phyloP scores from a whole-genome alignment of 306 rosid genomes.

The Geum urbanum region DNA sequence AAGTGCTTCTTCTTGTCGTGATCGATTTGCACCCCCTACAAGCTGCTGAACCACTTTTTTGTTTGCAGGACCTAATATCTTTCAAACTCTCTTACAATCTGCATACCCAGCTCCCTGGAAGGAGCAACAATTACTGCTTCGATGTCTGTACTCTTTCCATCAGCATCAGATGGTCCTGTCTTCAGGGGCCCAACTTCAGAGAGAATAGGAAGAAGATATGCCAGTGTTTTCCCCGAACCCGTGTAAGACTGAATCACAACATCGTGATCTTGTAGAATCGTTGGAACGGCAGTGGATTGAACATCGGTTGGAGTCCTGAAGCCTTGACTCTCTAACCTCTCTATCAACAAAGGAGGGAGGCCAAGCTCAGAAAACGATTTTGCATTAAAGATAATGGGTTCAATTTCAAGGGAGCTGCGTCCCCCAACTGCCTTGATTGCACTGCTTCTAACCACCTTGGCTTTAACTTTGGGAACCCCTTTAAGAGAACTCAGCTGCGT shows the following conservation, averaged over 20 bases:
- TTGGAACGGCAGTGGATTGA: conserved; percentile 82
- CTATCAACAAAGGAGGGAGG: conserved; percentile 51
- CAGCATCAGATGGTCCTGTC: conserved; percentile 23
- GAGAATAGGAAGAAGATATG: conserved; percentile 79
- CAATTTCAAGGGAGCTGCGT: conserved; percentile 32
- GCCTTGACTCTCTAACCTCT: conserved; percentile 70
- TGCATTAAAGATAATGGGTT: conserved; percentile 63
- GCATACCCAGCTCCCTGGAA: conserved; percentile 97
- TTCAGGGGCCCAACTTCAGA: conserved; percentile 63
- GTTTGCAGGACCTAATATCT: conserved; percentile 65
- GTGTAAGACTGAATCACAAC: conserved; percentile 93
- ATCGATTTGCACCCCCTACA: conserved; percentile 89
- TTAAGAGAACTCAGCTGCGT: conserved; percentile 34
- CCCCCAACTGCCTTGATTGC: conserved; percentile 35
- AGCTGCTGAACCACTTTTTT: conserved; percentile 84
- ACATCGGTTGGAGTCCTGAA: conserved; percentile 75
- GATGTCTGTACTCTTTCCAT: conserved; percentile 58
- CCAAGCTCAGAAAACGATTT: conserved; percentile 82
- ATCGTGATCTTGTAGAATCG: conserved; percentile 62
- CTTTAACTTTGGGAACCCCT: conserved; percentile 41
- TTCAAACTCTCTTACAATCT: conserved; percentile 93
- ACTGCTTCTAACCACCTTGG: conserved; percentile 32
- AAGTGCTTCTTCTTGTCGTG: conserved; percentile 91
- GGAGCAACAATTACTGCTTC: conserved; percentile 90
- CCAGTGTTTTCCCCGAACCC: conserved; percentile 90